These are phyloP conservation scores for Zasmidium citrigriseum DNA, from an alignment of 2,329 filamentous ascomycete genomes.

Conservation along the genomic window DNA sequence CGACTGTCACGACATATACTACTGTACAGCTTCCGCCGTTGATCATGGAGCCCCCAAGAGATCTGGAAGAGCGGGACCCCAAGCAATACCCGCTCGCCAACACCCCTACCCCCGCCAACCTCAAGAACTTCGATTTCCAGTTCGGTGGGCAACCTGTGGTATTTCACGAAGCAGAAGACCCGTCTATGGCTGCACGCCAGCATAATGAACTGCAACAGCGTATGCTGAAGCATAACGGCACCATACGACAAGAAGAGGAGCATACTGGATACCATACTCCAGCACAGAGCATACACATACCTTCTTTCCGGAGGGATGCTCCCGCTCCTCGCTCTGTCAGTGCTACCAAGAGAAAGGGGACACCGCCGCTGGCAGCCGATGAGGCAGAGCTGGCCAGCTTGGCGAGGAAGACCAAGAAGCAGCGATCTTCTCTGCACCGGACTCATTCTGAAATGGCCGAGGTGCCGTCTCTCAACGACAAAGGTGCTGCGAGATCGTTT, in stretches of 20 bases:
- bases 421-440: slow-evolving; percentile 39
- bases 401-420: slow-evolving; percentile 53
- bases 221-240: slow-evolving; percentile 31
- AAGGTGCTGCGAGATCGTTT: slow-evolving; percentile 22
- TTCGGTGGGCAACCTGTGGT: slow-evolving; percentile 62
- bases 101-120: slow-evolving; percentile 75
- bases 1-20: slow-evolving; percentile 91
- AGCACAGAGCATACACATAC: slow-evolving; percentile 6
- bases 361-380: slow-evolving; percentile 57
- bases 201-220: slow-evolving; percentile 30
- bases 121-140: slow-evolving; percentile 76
- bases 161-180: slow-evolving; percentile 64
- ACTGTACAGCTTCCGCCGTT: slow-evolving; percentile 81
- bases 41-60: slow-evolving; percentile 70
- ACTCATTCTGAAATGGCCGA: slow-evolving; percentile 31
- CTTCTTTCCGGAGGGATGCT: slow-evolving; percentile 20
- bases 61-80: slow-evolving; percentile 72
- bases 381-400: slow-evolving; percentile 52
- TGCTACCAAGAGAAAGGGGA: slow-evolving; percentile 48
- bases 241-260: slow-evolving; percentile 28
- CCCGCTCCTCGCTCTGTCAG: slow-evolving; percentile 35
- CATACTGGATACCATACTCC: slow-evolving; percentile 30
- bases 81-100: slow-evolving; percentile 88
- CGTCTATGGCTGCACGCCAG: slow-evolving; percentile 53
- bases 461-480: slow-evolving; percentile 30